Evolutionary conservation across 176 grass and related monocot species (phyloP).

Genomic region (Eragrostis nindensis): DNA sequence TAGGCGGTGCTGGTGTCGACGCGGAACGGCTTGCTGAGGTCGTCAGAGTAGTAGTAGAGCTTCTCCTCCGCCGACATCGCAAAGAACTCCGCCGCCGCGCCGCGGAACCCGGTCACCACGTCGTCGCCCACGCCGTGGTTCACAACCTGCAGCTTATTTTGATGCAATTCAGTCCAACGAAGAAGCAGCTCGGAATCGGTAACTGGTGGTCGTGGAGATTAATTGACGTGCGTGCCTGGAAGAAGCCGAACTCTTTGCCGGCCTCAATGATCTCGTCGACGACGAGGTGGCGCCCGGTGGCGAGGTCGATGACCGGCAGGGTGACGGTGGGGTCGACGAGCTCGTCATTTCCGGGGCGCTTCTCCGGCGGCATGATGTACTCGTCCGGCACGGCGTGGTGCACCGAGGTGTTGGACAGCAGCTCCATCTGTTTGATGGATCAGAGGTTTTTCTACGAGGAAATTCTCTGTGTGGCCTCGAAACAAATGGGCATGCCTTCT

Average conservation of each 20-base stretch:
- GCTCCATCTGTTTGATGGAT: background rate
- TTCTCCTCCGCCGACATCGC: background rate
- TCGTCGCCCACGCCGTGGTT: background rate
- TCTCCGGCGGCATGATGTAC: background rate
- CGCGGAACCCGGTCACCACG: background rate
- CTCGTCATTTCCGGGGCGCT: background rate
- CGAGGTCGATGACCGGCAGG: slow-evolving; percentile 66
- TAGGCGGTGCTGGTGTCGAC: background rate
- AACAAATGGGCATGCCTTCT: too few species aligned
- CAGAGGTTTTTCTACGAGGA: background rate
- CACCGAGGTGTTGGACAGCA: background rate
- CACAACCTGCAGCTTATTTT: background rate
- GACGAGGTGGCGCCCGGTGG: slow-evolving; percentile 40
- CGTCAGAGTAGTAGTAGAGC: background rate
- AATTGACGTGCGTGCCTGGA: slow-evolving; percentile 50
- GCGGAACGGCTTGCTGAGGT: background rate
- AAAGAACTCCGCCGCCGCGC: background rate
- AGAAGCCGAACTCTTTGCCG: slow-evolving; percentile 67
- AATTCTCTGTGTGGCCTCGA: too few species aligned
- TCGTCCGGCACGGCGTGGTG: background rate
- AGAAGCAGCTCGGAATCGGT: background rate
- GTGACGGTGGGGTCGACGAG: background rate
- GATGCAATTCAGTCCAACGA: background rate
- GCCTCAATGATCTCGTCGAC: slow-evolving; percentile 52
- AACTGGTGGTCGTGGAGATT: too few species aligned